Evolutionary conservation across 805 yeast species (phyloP).

Genomic region (Sugiyamaella qingdaonensis): DNA sequence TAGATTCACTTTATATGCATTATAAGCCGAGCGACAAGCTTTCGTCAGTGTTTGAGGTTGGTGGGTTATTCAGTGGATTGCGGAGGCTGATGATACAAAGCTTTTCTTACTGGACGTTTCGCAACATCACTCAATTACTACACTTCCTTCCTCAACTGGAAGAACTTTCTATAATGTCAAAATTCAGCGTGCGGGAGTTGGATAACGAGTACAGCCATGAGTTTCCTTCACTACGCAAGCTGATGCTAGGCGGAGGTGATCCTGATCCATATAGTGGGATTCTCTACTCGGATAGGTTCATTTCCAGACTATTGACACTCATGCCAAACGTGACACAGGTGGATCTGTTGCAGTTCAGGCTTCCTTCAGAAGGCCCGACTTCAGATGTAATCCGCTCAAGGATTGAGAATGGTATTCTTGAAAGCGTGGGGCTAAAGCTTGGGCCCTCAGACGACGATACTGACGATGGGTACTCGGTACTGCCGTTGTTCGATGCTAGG

Average conservation of each 20-base stretch:
- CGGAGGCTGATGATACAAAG: constrained; percentile 4
- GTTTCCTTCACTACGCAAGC: not conserved
- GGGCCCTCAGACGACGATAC: not conserved
- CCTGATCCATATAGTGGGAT: constrained; percentile 2
- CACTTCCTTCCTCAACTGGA: not conserved
- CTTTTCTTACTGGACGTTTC: constrained; percentile 3
- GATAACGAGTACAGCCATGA: not conserved
- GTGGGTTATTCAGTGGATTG: not conserved
- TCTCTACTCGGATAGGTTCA: not conserved
- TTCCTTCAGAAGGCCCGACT: not conserved
- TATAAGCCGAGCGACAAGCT: constrained; percentile 1
- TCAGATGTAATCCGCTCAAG: not conserved
- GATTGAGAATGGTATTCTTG: not conserved
- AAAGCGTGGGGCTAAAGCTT: not conserved
- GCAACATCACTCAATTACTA: not conserved
- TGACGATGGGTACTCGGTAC: not conserved
- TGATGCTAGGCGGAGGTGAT: constrained; percentile 5
- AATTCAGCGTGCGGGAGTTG: not conserved
- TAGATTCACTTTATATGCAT: not conserved
- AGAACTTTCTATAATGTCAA: constrained; percentile 2
- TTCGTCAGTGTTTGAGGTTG: not conserved
- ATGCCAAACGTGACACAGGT: not conserved
- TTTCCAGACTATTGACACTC: not conserved
- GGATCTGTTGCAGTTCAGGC: not conserved
- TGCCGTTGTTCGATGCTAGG: not conserved